phyloP scores from a whole-genome alignment of 352 stramenopile species.

The Phytopythium oedochilum region DNA sequence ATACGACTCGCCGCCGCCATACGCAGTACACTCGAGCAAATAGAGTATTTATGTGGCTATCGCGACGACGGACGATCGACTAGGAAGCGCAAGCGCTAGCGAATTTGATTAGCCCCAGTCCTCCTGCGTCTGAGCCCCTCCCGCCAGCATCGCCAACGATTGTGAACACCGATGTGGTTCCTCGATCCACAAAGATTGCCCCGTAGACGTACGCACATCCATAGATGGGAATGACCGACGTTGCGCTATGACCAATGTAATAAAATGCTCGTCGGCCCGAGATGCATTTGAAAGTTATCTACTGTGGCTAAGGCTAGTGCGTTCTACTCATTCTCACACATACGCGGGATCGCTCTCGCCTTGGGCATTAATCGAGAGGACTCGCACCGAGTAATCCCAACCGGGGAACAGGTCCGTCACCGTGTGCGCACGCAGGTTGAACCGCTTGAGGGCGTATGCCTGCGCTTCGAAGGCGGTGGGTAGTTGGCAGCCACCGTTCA shows the following conservation, averaged over 20 bases:
- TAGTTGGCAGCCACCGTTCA: constrained; percentile 35
- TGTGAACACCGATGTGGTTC: not conserved
- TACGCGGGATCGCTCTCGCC: constrained; percentile 36
- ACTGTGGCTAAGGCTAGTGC: not conserved
- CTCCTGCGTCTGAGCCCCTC: not conserved
- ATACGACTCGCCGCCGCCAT: constrained; percentile 11
- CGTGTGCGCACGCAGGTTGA: constrained; percentile 55
- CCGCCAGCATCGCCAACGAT: not conserved
- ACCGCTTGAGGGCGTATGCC: constrained; percentile 50
- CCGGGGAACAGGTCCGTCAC: constrained; percentile 59
- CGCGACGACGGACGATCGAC: not conserved
- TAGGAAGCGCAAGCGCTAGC: not conserved
- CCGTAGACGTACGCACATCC: not conserved
- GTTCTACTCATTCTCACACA: not conserved
- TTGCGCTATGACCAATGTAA: not conserved
- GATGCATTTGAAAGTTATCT: too few species aligned
- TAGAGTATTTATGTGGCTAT: constrained; percentile 3
- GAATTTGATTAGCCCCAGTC: not conserved
- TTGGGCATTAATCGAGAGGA: constrained; percentile 29
- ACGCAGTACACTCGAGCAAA: constrained; percentile 7
- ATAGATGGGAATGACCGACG: not conserved
- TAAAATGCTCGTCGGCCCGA: too few species aligned
- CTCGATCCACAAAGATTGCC: not conserved
- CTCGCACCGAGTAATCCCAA: constrained; percentile 63
- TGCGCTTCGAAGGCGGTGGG: constrained; percentile 39